Base-by-base conservation (phyloP, 1,139 yeast genomes). In the Nakaseomyces uthaithaninus region DNA sequence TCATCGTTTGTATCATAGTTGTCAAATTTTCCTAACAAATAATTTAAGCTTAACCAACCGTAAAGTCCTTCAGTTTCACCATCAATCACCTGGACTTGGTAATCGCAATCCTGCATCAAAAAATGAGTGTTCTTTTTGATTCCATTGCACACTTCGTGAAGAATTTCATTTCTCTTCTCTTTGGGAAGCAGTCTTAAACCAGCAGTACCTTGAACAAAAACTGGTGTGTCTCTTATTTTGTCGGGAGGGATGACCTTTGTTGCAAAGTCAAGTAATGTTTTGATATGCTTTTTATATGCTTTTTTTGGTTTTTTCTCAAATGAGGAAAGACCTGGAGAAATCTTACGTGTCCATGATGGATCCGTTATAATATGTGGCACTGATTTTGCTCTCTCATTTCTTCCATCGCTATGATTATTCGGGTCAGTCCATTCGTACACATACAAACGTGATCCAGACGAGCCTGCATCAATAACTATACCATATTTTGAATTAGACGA, bases 61-160 rank as follows among this genome's bases (percentile, higher is more conserved):
- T 80, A 83, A 3, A 80, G 54, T 0, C 94, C 94, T 57, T 83
- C 94, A 0, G 82, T 74, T 49, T 78, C 83, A 3, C 94, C 94
- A 56, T 82, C 91, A 34, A 83, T 82, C 15, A 78, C 76, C 54
- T 80, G 79, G 10, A 83, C 73, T 53, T 77, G 79, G 14, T 75
- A 72, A 1, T 64, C 62, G 55, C 91, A 81, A 38, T 72, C 68
- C 1, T 67, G 61, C 3, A 80, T 55, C n/a, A 61, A 45, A 53
- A 80, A 82, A 14, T 65, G 61, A 4, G 80, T 67, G 38, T 78
- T 65, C 27, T 68, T 60, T 37, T 64, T 63, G 20, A 82, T 59
- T 3, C 66, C 58, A 3, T 60, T 44, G 55, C 91, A 81, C 0
- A 80, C 69, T 45, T 72, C 72, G 12, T 63, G 48, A 33, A 81